Evolutionary conservation across 2,329 filamentous ascomycete species (phyloP).

Genomic region (Ophiostoma sp.): DNA sequence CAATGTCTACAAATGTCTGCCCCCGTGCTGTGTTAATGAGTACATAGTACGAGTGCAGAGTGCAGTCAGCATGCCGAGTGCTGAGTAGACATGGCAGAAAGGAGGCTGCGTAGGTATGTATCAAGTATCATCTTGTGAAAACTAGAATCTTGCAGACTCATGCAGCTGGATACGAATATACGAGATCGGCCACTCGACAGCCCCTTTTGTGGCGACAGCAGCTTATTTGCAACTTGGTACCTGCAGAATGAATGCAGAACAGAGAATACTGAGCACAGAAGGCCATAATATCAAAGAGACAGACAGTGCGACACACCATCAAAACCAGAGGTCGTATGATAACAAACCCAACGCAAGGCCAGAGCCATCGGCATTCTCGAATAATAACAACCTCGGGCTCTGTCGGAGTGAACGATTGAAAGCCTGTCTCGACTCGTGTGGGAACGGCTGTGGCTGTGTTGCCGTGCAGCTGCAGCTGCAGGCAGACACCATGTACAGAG

Average conservation of each 20-base stretch:
- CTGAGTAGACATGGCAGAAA: neutral
- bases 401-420: neutral
- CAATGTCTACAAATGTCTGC: too few species aligned
- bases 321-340: neutral
- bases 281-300: neutral
- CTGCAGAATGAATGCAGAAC: too few species aligned
- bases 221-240: neutral
- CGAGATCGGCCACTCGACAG: neutral
- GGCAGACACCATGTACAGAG: neutral
- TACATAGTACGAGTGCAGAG: neutral
- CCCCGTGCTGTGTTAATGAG: neutral
- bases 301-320: neutral
- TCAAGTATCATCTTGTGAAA: neutral
- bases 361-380: too few species aligned
- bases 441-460: conserved; percentile 5
- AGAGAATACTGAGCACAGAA: too few species aligned
- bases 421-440: neutral
- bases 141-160: neutral
- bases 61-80: too few species aligned
- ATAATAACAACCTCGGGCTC: neutral
- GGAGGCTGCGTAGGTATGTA: neutral
- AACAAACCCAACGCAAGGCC: neutral
- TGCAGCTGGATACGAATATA: neutral
- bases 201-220: neutral
- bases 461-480: neutral